These are phyloP conservation scores for Fraxinus cuspidata DNA, from an alignment of 257 asterid species.

Conservation along the genomic window DNA sequence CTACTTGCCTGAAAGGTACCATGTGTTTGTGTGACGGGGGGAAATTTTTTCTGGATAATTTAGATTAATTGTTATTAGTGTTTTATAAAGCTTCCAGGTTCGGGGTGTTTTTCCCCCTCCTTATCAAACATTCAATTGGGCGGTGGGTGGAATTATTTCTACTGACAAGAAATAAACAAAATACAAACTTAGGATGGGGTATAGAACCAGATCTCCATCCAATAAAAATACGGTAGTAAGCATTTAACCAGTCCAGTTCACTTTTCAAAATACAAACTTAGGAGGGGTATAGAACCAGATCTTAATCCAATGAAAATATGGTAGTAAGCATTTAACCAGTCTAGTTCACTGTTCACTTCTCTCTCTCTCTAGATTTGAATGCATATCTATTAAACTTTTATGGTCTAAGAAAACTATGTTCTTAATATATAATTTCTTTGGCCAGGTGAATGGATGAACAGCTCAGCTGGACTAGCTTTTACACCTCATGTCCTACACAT, in stretches of 20 bases:
- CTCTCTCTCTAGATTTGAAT: background rate
- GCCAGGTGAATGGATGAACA: slow-evolving; percentile 56
- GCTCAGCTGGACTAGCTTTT: slow-evolving; percentile 51
- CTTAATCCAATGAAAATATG: too few species aligned
- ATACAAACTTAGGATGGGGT: background rate
- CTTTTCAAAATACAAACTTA: background rate
- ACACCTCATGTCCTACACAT: slow-evolving; percentile 44
- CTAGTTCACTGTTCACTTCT: background rate
- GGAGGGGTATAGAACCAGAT: background rate
- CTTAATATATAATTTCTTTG: background rate
- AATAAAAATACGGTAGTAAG: background rate
- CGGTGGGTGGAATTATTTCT: background rate
- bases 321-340: background rate
- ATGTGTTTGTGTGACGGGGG: background rate
- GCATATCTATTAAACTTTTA: background rate
- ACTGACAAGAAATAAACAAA: background rate
- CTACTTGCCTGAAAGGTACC: background rate
- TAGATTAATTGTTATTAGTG: background rate
- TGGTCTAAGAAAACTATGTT: background rate
- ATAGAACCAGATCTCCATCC: background rate
- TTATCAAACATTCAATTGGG: background rate
- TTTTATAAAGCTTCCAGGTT: background rate
- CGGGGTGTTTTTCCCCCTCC: background rate
- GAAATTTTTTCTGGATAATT: background rate
- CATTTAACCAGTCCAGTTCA: background rate